Base-by-base conservation (phyloP, 345 rosid species). In the Aegle marmelos region DNA sequence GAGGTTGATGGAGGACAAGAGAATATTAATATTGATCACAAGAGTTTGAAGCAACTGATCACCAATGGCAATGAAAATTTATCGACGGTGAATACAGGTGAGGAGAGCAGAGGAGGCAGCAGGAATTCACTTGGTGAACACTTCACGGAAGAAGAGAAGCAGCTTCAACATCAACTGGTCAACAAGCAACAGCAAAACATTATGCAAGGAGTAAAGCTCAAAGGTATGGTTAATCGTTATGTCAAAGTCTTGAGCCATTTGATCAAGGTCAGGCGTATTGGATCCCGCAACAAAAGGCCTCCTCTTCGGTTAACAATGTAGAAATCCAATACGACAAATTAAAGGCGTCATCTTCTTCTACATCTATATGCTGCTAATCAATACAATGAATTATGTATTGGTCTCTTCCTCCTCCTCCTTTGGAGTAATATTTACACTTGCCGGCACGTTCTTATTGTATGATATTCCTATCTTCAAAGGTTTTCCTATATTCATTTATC, bases 11-110 rank as follows among this genome's bases (percentile, higher is more conserved):
- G 61, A 14, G 58, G 65, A 41, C 76, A 86, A 21, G 79, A 50
- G 59, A 80, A 68, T 2, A 76, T 53, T 19, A 45, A 45, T 45
- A 45, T 45, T 45, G 86, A 85, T 74, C 86, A 81, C 19, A 88
- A 76, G 85, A 89, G 93, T 82, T 84, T 90, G 89, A 85, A 89
- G 86, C 86, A 90, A 73, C 88, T 90, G 59, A 89, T 89, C 69
- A 87, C 88, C 69, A 87, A 76, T 25, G 76, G 83, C 48, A 82
- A 86, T 75, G 82, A 78, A 74, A 80, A 63, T 45, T 45, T 45
- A n/a, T 16, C 70, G 7, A 57, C 25, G 53, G 81, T 36, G 60
- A 56, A 69, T 53, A 76, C 24, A 27, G 64, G 30, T 50, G 73
- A 33, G 66, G 81, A 61, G 30, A 76, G 31, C 50, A 79, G 57